Evolutionary conservation across 208 protist species (phyloP).

Genomic region (Sergeia podlipaevii): DNA sequence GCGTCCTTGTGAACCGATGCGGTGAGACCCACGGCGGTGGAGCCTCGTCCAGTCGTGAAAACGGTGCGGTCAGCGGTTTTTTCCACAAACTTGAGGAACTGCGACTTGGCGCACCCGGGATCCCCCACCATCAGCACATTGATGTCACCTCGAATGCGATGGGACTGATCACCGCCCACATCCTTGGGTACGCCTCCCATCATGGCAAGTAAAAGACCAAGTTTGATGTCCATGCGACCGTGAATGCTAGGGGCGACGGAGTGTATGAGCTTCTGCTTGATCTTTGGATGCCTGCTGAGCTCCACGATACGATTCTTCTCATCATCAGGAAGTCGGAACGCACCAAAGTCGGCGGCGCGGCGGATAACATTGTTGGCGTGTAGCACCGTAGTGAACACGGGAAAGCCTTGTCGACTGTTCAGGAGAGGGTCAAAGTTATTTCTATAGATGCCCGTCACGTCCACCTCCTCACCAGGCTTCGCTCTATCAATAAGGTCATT

Average conservation of each 20-base stretch:
- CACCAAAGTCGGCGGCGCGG: slow-evolving; percentile 82
- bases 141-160: slow-evolving; percentile 99
- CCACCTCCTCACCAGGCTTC: slow-evolving; percentile 97
- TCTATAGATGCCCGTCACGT: slow-evolving; percentile 98
- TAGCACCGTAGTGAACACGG: slow-evolving; percentile 98
- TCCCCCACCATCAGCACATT: slow-evolving; percentile 99
- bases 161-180: slow-evolving; percentile 91
- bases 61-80: slow-evolving; percentile 98
- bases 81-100: slow-evolving; percentile 99
- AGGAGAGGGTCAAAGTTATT: slow-evolving; percentile 98
- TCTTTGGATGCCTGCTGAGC: slow-evolving; percentile 87
- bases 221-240: slow-evolving; percentile 99
- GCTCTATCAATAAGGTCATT: slow-evolving; percentile 98
- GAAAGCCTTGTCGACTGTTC: slow-evolving; percentile 98
- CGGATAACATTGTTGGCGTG: slow-evolving; percentile 97
- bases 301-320: slow-evolving; percentile 84
- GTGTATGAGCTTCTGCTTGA: slow-evolving; percentile 90
- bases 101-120: slow-evolving; percentile 96
- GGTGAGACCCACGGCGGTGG: slow-evolving; percentile 98
- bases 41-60: slow-evolving; percentile 99
- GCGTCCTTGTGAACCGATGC: slow-evolving; percentile 98
- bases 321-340: slow-evolving; percentile 87
- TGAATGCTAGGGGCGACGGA: slow-evolving; percentile 99
- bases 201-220: slow-evolving; percentile 96
- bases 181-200: slow-evolving; percentile 96